Base-by-base conservation (phyloP, 257 asterid species). In the Solanum verrucosum region DNA sequence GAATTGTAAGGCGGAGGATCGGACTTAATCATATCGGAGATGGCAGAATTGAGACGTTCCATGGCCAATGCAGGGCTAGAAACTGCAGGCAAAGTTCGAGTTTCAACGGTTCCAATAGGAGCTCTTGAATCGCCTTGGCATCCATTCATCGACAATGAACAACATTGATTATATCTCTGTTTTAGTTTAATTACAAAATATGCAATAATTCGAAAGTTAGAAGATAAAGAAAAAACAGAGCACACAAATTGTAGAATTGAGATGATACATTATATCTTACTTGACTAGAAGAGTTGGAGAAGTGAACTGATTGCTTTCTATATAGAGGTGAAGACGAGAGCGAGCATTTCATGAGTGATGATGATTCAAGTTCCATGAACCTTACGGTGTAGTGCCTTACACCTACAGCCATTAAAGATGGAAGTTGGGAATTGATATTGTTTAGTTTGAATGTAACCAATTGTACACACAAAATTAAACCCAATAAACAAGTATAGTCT, bases 101-200 rank as follows among this genome's bases (percentile, higher is more conserved):
- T 95, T 81, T 95, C 98, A 33, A 92, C 27, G 5, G 91, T 90
- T 83, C 95, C 98, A 16, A 95, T 38, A 0, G 98, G 98, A 35
- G 94, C 90, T 85, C 92, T 92, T 0, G 96, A 91, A 65, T 92
- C 93, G 16, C 94, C 96, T 20, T 91, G 91, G 68, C 96, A 93
- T 0, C 98, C 98, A 52, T 95, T 94, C 95, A 94, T 90, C n/a
- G 95, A 89, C 88, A 93, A 38, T 31, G 94, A 94, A 34, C 94
- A 89, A 7, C 92, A 12, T 5, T 93, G 89, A 68, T 91, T 90
- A 89, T 89, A 90, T 89, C 93, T 92, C 96, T 95, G 88, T 75
- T 33, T 27, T 23, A 21, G 9, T 15, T 56, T 46, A 7, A 0
- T 16, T 56, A 6, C 23, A 25, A 33, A 35, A 75, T n/a, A 44